Evolutionary conservation across 2,329 filamentous ascomycete genomes (phyloP), one percentile per base, ranked within the genome.

Genomic region (Sporothrix luriei): DNA sequence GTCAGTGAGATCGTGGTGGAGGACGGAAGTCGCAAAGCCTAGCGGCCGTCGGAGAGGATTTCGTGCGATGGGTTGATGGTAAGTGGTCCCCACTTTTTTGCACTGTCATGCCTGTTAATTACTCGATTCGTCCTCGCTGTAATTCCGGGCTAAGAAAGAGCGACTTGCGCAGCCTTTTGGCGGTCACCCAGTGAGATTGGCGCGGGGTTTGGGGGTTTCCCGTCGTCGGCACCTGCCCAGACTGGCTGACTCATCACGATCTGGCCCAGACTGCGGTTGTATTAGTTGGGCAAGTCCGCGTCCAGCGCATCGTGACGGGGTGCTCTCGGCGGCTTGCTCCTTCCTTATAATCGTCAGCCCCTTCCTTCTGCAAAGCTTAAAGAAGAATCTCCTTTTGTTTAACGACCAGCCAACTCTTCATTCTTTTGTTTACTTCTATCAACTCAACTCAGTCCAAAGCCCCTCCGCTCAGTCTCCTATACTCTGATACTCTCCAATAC

Each of bases 1-100:
- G 21, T 21, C 29, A 16, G 29, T 21, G 29, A 10, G 26, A 24
- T 54, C 21, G 57, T 1, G 57, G 38, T 46, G 19, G 33, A 52
- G n/a, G 48, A 29, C 64, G 64, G 48, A 9, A 54, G 49, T 66
- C 64, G 64, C 64, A 66, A 26, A 66, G 16, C 16, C 43, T 49
- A 16, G 46, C 62, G 62, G 62, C 46, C 62, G 24, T 65, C 62
- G 62, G 64, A 40, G 64, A 55, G 64, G 48, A 54, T 43, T 66
- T 66, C n/a, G 49, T 66, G 33, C 64, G 49, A 43, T 66, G 49
- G 64, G 46, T 54, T 64, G 61, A 64, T 62, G 57, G 57, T n/a
- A 62, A 46, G 7, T 7, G 1, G 49, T 33, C 5, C 7, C 64
- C 49, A 43, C 49, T 66, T 43, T 66, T 64, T 19, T 48, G 40